A percentile compares a stretch with the other conserved stretches of the same genome.
These are phyloP conservation scores for Cercospora zeae-maydis DNA, from an alignment of 2,329 filamentous ascomycete genomes.

Conservation along the genomic window DNA sequence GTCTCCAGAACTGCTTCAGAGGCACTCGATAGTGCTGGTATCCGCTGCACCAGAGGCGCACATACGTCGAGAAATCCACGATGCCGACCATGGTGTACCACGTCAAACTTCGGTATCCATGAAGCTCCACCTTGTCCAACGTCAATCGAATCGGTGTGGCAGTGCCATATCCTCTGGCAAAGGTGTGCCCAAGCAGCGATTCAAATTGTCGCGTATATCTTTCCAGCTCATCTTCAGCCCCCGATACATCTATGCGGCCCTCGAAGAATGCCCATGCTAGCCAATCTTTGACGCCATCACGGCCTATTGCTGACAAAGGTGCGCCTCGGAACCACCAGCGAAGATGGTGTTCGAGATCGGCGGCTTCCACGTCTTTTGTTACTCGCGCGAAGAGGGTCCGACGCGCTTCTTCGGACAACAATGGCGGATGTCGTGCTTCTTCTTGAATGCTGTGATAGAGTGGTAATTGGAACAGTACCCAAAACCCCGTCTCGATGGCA, in stretches of 20 bases:
- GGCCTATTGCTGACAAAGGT: constrained; percentile 54
- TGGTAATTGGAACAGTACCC: constrained; percentile 38
- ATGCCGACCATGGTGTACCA: constrained; percentile 20
- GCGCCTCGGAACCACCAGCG: constrained; percentile 63
- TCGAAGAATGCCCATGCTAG: constrained; percentile 62
- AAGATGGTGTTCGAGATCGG: constrained; percentile 55
- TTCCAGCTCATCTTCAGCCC: constrained; percentile 55
- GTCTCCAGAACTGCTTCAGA: constrained; percentile 22
- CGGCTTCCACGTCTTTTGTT: constrained; percentile 48
- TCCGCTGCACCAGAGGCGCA: constrained; percentile 42
- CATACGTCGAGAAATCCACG: constrained; percentile 16
- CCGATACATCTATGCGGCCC: constrained; percentile 58
- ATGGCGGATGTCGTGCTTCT: constrained; percentile 50
- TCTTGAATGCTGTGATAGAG: constrained; percentile 50
- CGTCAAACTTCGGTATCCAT: constrained; percentile 36
- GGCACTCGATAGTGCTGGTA: constrained; percentile 52
- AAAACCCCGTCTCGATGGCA: constrained; percentile 14
- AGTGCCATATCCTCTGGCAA: constrained; percentile 54
- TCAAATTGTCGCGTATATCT: constrained; percentile 55
- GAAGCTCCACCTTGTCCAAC: constrained; percentile 56
- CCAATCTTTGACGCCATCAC: constrained; percentile 65
- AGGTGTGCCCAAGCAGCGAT: constrained; percentile 42
- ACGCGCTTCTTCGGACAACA: constrained; percentile 48
- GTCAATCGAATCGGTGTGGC: constrained; percentile 60
- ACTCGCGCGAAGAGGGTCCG: constrained; percentile 56